phyloP scores from a whole-genome alignment of 1,284 basidiomycete species.

The Microstroma glucosiphilum region DNA sequence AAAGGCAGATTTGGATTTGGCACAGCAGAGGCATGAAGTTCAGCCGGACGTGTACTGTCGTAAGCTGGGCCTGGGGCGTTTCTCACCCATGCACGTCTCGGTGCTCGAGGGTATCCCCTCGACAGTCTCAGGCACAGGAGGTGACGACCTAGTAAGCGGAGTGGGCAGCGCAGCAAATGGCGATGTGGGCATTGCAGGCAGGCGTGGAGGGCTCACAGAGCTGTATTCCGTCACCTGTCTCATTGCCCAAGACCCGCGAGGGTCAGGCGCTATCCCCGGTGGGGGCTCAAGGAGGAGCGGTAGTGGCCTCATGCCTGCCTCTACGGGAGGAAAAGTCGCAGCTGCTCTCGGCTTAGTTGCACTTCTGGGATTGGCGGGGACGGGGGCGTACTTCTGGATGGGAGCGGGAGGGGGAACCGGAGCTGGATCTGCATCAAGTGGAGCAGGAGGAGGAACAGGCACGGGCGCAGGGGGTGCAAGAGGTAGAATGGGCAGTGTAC shows the following conservation, averaged over 20 bases:
- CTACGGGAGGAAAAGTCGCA: too few relatives aligned
- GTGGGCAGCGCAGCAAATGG: conserved; percentile 44
- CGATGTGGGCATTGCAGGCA: conserved; percentile 60
- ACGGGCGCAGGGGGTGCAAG: too few relatives aligned
- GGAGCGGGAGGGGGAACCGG: too few relatives aligned
- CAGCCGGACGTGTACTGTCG: conserved; percentile 84
- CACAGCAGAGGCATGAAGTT: conserved; percentile 76
- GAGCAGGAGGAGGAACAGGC: too few relatives aligned
- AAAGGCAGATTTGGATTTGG: conserved; percentile 93
- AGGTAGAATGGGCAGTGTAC: too few relatives aligned
- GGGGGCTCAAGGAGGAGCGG: not conserved
- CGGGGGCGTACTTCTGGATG: too few relatives aligned
- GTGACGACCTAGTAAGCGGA: conserved; percentile 30
- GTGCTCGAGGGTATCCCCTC: conserved; percentile 17
- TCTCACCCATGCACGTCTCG: conserved; percentile 1
- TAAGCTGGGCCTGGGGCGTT: conserved; percentile 37
- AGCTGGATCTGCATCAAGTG: too few relatives aligned
- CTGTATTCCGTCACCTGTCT: conserved; percentile 77
- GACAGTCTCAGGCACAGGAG: not conserved
- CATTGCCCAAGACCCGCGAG: conserved; percentile 58
- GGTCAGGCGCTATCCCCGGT: conserved; percentile 24
- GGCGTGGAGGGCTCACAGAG: conserved; percentile 67
- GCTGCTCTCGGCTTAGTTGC: too few relatives aligned
- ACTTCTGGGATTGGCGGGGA: too few relatives aligned
- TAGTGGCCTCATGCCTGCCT: too few relatives aligned